Conservation (phyloP, 192 early-diverging fungal genomes). For the Rhizophagus sp. region DNA sequence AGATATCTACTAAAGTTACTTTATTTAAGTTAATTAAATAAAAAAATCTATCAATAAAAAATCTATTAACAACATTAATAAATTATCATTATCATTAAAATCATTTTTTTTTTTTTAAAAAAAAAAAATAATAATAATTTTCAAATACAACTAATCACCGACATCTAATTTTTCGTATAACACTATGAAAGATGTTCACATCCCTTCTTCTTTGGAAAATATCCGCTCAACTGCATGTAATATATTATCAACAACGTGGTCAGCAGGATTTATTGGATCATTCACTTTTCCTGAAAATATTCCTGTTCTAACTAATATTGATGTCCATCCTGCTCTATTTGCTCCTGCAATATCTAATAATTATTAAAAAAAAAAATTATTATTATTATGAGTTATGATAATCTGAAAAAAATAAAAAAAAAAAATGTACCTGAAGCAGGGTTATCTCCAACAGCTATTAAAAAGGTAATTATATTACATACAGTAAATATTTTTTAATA, state of each 20-base stretch:
- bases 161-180: too few species aligned
- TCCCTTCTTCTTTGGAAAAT: constrained; percentile 19
- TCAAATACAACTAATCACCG: too few species aligned
- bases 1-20: too few species aligned
- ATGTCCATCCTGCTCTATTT: constrained; percentile 71
- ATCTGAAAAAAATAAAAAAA: too few species aligned
- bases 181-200: background rate
- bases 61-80: too few species aligned
- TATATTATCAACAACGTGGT: constrained; percentile 61
- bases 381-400: background rate
- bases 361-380: constrained; percentile 60
- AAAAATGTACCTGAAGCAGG: constrained; percentile 37
- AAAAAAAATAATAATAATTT: too few species aligned
- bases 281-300: constrained; percentile 62
- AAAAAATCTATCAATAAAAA: too few species aligned
- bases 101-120: too few species aligned
- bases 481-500: background rate
- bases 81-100: too few species aligned
- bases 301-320: constrained; percentile 71
- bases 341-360: constrained; percentile 77
- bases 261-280: constrained; percentile 54
- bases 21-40: too few species aligned
- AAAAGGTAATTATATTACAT: background rate
- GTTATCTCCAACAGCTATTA: constrained; percentile 61
- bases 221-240: constrained; percentile 64